Evolutionary conservation across 2,329 filamentous ascomycete species (phyloP).

Genomic region (Monascus ruber): DNA sequence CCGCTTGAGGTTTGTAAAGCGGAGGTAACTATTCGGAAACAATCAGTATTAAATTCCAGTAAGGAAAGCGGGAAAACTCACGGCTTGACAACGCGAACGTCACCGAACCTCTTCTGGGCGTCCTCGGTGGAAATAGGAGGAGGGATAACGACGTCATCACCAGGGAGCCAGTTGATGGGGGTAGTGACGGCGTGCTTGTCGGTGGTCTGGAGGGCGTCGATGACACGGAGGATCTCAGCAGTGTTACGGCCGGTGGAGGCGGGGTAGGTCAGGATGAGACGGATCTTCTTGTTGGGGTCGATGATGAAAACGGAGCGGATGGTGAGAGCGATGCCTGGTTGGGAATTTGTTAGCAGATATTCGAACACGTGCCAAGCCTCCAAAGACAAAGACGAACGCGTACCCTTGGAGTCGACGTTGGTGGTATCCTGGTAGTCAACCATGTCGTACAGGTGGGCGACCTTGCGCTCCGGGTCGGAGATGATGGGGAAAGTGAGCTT

Average conservation of each 20-base stretch:
- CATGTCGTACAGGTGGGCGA: conserved; percentile 72
- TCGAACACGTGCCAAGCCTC: not conserved
- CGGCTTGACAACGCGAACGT: conserved; percentile 52
- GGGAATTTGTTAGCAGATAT: conserved; percentile 2
- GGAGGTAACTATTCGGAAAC: conserved; percentile 19
- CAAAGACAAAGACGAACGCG: not conserved
- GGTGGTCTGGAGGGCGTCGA: conserved; percentile 71
- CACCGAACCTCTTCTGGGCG: conserved; percentile 78
- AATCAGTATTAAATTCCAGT: conserved; percentile 2
- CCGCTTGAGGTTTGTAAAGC: conserved; percentile 26
- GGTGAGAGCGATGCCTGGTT: conserved; percentile 61
- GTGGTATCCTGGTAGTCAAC: conserved; percentile 73
- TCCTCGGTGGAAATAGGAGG: conserved; percentile 72
- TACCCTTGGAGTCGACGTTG: conserved; percentile 67
- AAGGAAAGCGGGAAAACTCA: conserved; percentile 18
- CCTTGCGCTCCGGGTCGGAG: conserved; percentile 67
- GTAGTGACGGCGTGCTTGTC: conserved; percentile 85
- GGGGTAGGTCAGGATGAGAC: conserved; percentile 85
- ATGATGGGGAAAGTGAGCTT: conserved; percentile 69
- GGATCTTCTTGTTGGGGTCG: conserved; percentile 87
- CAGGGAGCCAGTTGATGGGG: conserved; percentile 81
- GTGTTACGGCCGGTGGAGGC: conserved; percentile 81
- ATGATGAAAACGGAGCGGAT: conserved; percentile 94
- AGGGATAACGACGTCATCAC: conserved; percentile 87
- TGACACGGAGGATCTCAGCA: conserved; percentile 64